Base-by-base conservation (phyloP, 2,329 filamentous ascomycete species). In the Cercospora canescens region DNA sequence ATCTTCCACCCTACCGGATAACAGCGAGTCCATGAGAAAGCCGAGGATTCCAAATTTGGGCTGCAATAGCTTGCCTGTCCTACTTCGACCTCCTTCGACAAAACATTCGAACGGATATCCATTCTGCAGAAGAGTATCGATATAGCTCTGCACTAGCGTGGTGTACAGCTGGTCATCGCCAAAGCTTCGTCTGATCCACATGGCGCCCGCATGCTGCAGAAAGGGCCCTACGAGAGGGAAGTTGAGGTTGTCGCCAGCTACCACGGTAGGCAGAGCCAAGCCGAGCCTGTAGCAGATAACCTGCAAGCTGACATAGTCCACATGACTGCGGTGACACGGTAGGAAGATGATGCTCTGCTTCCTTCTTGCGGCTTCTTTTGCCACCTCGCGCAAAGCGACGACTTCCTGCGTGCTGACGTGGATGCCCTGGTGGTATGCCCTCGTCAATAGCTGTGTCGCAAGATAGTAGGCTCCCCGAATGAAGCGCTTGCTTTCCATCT, bases 71-170 rank as follows among this genome's bases (percentile, higher is more conserved):
- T 99, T 99, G 30, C 95, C 95, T 0, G 94, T 99, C 60, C 95
- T 85, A 34, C 94, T 97, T 18, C 95, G 87, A 1, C 94, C 94
- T 16, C 95, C 95, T 81, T 99, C 95, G 35, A 99, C 96, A 74
- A 99, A 99, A 78, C 95, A 99, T 78, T 97, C 94, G 57, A 99
- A 88, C 76, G 99, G 98, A 79, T 90, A 97, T 0, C 95, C 95
- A 69, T 92, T 89, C 75, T 95, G 92, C 2, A 99, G 83, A 50
- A 99, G 78, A 0, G 93, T 96, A 77, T 99, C 95, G 72, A 99
- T 93, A 75, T 99, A 99, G 6, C 93, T 88, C 78, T 99, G 95
- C 6, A 99, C 94, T n/a, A 98, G 84, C 0, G 94, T 94, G 5
- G 89, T 88, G 77, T 99, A 99, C 0, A 99, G 81, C 37, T 91